These are phyloP conservation scores for Malassezia slooffiae DNA, from an alignment of 1,284 basidiomycete genomes.

Conservation along the genomic window DNA sequence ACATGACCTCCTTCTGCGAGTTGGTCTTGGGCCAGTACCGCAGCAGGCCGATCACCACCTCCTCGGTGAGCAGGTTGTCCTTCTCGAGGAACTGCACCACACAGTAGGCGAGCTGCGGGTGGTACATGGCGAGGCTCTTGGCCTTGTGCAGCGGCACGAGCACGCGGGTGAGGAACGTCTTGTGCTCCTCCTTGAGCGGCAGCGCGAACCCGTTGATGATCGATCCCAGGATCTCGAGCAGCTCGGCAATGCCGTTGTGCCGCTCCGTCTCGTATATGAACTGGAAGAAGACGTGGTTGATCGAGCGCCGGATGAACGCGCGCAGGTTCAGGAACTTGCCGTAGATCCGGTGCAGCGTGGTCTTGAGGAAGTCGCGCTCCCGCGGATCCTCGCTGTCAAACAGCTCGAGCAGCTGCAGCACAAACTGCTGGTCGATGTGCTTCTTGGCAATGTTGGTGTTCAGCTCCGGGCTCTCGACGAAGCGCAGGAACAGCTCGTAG, in stretches of 20 bases:
- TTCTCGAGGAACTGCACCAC: conserved; percentile 99
- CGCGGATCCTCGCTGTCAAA: conserved; percentile 98
- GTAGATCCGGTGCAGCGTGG: conserved; percentile 95
- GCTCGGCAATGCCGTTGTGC: conserved; percentile 97
- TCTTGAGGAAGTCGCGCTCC: conserved; percentile 98
- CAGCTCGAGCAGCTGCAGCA: conserved; percentile 83
- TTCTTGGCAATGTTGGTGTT: conserved; percentile 96
- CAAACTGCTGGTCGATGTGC: conserved; percentile 93
- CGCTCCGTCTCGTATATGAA: conserved; percentile 98
- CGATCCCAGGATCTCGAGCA: conserved; percentile 93
- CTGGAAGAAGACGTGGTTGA: conserved; percentile 99
- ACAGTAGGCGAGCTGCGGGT: conserved; percentile 96
- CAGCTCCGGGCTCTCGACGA: conserved; percentile 95
- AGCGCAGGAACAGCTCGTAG: conserved; percentile 98
- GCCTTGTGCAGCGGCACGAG: conserved; percentile 96
- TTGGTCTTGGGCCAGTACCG: conserved; percentile 99
- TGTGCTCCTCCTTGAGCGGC: conserved; percentile 98
- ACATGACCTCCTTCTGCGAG: conserved; percentile 99
- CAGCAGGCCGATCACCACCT: conserved; percentile 85
- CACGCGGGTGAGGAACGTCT: conserved; percentile 90
- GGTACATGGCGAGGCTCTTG: conserved; percentile 89
- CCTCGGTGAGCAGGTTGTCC: conserved; percentile 80
- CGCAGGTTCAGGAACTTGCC: conserved; percentile 98
- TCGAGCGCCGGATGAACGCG: conserved; percentile 94
- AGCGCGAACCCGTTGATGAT: conserved; percentile 99